These are phyloP conservation scores for Cercospora brassicicola DNA, from an alignment of 2,329 filamentous ascomycete genomes.

Conservation along the genomic window DNA sequence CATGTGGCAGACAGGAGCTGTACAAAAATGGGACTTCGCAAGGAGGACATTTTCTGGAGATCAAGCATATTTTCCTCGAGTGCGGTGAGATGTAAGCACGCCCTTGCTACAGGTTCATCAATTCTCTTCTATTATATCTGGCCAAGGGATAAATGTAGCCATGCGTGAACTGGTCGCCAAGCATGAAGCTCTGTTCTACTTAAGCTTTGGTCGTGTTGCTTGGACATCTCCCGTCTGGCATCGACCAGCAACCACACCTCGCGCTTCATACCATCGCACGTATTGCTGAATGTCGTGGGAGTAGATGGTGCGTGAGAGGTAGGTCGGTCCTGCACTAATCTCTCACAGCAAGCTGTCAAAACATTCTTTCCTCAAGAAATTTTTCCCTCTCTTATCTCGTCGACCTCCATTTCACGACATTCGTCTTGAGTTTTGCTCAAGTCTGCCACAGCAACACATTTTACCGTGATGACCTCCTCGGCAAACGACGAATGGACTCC, in stretches of 20 bases:
- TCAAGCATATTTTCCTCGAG: not conserved
- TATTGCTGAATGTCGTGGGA: not conserved
- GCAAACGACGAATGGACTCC: slow-evolving; percentile 21
- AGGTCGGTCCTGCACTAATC: not conserved
- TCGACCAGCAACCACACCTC: not conserved
- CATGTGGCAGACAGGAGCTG: not conserved
- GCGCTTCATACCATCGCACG: not conserved
- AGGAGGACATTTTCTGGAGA: not conserved
- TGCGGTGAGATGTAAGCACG: not conserved
- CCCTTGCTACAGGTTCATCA: not conserved
- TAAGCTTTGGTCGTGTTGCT: not conserved
- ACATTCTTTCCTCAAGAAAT: not conserved
- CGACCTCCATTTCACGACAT: not conserved
- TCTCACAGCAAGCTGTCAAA: not conserved
- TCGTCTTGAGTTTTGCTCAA: not conserved
- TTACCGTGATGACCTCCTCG: not conserved
- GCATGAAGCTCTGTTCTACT: not conserved
- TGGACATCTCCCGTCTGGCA: not conserved
- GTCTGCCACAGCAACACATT: not conserved
- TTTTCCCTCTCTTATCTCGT: not conserved
- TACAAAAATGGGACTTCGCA: not conserved
- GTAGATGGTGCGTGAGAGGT: not conserved
- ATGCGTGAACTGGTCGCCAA: not conserved
- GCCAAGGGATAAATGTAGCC: not conserved
- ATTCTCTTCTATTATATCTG: not conserved